Evolutionary conservation across 2,329 filamentous ascomycete species (phyloP).

Genomic region (Nakataea oryzae): DNA sequence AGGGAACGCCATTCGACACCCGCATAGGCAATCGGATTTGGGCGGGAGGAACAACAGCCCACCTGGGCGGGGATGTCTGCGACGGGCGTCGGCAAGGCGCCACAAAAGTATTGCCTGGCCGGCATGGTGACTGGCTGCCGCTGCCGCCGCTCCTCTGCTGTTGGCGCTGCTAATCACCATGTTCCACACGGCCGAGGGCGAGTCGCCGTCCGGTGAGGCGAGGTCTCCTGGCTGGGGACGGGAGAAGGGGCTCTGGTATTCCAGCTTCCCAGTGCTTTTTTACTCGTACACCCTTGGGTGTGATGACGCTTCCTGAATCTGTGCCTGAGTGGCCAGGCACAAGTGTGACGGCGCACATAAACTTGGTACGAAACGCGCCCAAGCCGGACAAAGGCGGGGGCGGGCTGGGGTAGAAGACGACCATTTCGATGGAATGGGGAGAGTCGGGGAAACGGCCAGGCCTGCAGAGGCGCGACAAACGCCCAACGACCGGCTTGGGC

Average conservation of each 20-base stretch:
- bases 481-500: neutral
- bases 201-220: neutral
- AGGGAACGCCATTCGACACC: neutral
- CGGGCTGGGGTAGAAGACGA: too few species aligned
- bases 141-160: too few species aligned
- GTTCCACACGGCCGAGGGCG: neutral
- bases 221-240: neutral
- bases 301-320: neutral
- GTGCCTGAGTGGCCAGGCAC: neutral
- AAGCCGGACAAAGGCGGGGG: neutral
- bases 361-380: neutral
- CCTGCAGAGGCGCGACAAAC: neutral
- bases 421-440: neutral
- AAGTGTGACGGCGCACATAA: neutral
- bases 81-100: neutral
- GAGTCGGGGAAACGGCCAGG: neutral
- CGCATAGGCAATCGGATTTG: neutral
- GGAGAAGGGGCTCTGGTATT: neutral
- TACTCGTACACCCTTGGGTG: neutral
- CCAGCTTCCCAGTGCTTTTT: neutral
- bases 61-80: neutral
- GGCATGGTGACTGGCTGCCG: too few species aligned
- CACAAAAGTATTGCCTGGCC: too few species aligned
- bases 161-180: neutral
- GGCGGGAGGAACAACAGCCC: neutral